Evolutionary conservation across 352 stramenopile species (phyloP).

Genomic region (Globisporangium echinulatum): DNA sequence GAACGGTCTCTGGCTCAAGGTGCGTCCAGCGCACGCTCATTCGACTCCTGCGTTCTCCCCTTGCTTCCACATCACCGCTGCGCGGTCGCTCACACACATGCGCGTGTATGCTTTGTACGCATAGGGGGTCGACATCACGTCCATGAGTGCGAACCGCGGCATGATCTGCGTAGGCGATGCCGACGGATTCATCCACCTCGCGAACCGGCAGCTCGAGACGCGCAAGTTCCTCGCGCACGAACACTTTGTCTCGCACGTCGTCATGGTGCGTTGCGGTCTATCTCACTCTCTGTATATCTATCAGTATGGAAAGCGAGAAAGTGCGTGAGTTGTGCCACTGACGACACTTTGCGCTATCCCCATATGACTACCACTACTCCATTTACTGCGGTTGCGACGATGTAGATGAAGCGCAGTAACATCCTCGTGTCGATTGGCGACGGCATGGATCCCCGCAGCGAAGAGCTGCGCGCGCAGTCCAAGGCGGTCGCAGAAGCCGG

Average conservation of each 20-base stretch:
- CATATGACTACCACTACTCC: background rate
- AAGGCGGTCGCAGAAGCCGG: conserved; percentile 73
- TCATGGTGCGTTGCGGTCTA: conserved; percentile 51
- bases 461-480: conserved; percentile 69
- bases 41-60: background rate
- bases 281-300: background rate
- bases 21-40: conserved; percentile 13
- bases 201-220: conserved; percentile 75
- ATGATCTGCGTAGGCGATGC: conserved; percentile 81
- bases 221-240: conserved; percentile 83
- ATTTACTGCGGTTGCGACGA: background rate
- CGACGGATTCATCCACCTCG: conserved; percentile 78
- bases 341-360: no score
- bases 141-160: conserved; percentile 83
- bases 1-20: conserved; percentile 82
- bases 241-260: conserved; percentile 82
- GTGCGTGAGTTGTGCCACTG: background rate
- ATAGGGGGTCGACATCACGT: conserved; percentile 80
- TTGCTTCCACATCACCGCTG: background rate
- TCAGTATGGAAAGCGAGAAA: background rate
- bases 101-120: background rate
- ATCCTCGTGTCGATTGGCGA: conserved; percentile 83
- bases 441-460: conserved; percentile 74
- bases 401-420: conserved; percentile 85
- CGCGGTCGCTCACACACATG: background rate